Base-by-base conservation (phyloP, 257 asterid species). In the Solanum gracilifrons region DNA sequence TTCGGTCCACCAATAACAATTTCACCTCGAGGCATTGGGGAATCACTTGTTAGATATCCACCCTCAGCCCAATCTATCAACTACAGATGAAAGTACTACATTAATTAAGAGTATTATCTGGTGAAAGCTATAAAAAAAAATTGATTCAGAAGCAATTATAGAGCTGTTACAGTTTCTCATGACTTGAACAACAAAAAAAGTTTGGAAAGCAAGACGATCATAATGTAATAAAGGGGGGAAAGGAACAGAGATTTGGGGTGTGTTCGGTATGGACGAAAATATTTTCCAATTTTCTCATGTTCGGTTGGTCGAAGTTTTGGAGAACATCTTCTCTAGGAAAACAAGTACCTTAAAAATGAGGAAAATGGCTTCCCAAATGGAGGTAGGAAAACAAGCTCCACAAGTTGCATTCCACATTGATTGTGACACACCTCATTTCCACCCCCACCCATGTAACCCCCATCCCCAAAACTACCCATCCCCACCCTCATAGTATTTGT, bases 61-160 rank as follows among this genome's bases (percentile, higher is more conserved):
- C 99, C 99, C 92, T 93, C 99, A 10, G 95, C 93, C 99, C 99
- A 97, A 92, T 97, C 98, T 68, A 96, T 92, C 96, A 95, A 90
- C 99, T 97, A 90, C 88, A 90, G 85, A 80, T 83, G 85, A 85
- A 82, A 48, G 85, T 29, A 31, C 43, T 48, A 29, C 85, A 48
- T 46, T 48, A 18, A 83, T 87, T 41, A 51, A 5, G 33, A 27
- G 32, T 46, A 64, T 66, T 76, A 76, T 62, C 43, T 82, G 69
- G 69, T 46, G 85, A 82, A 46, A 9, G 21, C 41, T 18, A 48
- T n/a, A n/a, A n/a, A 31, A 82, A 82, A 55, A 48, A 37, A 48
- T 82, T 46, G 68, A 48, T 82, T 46, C 39, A 48, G 29, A 29
- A 46, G 69, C 85, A 46, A 82, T 48, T 9, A 29, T 9, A 46